Base-by-base conservation (phyloP, 2,329 filamentous ascomycete species). In the Fusarium buharicum region DNA sequence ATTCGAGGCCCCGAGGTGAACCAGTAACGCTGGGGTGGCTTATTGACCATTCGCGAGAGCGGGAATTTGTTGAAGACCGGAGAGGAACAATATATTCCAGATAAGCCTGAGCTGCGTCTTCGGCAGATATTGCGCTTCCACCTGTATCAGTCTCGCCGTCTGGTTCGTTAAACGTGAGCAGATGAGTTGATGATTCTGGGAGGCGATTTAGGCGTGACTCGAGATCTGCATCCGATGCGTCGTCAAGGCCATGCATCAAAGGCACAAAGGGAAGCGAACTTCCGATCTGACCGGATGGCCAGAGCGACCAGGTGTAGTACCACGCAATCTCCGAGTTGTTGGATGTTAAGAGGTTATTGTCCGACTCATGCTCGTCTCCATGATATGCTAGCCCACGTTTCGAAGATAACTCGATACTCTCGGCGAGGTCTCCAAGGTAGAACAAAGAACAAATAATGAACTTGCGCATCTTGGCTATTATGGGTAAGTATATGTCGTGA, bases 261-360 rank as follows among this genome's bases (percentile, higher is more conserved):
- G 78, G 78, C 10, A 79, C 51, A 38, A 79, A 80, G 0, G 70
- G 61, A 16, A 77, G 41, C 2, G 68, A 62, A 12, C 59, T 48
- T n/a, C 67, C 64, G 2, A 75, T 62, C 11, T 58, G 47, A 1
- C 64, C 44, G 0, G 73, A 67, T 2, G 73, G 68, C 55, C 70
- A 70, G 1, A 73, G 71, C 0, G 77, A 77, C 77, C 77, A 79
- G 0, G 76, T 80, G 50, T 78, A 80, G 59, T 80, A 80, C 78
- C 78, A 80, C 0, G 71, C 64, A 12, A 80, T 72, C 7, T 74
- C 68, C 0, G 78, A 79, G 20, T 74, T 68, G 14, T 71, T 67
- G 0, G 77, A 78, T 2, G 74, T 52, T 1, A 79, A 50, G 1
- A 79, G 64, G n/a, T 70, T 54, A 36, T 71, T 72, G 50, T 80